A percentile compares a stretch with the other conserved stretches of the same genome.
phyloP scores from a whole-genome alignment of 179 eudicot genomes.

The Sideroxylon spinosum region DNA sequence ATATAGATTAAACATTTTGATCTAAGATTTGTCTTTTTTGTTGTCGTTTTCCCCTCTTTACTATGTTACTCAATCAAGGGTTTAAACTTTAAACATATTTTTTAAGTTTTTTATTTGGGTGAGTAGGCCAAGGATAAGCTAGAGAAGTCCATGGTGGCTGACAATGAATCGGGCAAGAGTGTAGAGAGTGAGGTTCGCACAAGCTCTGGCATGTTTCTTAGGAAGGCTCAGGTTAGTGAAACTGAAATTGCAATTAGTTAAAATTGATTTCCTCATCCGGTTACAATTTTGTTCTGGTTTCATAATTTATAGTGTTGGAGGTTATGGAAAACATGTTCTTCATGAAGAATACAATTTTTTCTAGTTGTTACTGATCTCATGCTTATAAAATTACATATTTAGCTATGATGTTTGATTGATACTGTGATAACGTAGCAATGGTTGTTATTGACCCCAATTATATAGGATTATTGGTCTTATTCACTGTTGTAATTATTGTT shows the following conservation, averaged over 20 bases:
- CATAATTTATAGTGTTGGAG: background rate
- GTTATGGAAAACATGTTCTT: background rate
- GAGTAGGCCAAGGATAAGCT: constrained; percentile 71
- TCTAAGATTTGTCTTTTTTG: background rate
- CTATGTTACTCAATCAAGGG: background rate
- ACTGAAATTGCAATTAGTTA: background rate
- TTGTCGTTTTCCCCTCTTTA: background rate
- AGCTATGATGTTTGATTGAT: background rate
- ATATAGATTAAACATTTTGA: background rate
- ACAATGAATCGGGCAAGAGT: constrained; percentile 70
- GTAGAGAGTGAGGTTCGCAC: constrained; percentile 57
- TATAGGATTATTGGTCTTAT: background rate
- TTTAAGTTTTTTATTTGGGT: constrained; percentile 9
- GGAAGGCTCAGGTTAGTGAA: constrained; percentile 38
- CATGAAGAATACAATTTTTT: background rate
- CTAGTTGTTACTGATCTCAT: background rate
- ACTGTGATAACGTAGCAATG: background rate
- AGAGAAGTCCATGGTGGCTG: constrained; percentile 82
- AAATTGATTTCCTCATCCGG: background rate
- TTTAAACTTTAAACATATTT: background rate
- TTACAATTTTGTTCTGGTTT: background rate
- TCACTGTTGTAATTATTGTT: background rate
- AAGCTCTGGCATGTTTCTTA: constrained; percentile 65
- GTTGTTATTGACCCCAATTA: background rate
- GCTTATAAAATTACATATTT: background rate